A percentile compares a stretch with the other conserved stretches of the same genome.
These are phyloP conservation scores for Calonectria multiphialidica DNA, from an alignment of 2,329 filamentous ascomycete species.

Conservation along the genomic window DNA sequence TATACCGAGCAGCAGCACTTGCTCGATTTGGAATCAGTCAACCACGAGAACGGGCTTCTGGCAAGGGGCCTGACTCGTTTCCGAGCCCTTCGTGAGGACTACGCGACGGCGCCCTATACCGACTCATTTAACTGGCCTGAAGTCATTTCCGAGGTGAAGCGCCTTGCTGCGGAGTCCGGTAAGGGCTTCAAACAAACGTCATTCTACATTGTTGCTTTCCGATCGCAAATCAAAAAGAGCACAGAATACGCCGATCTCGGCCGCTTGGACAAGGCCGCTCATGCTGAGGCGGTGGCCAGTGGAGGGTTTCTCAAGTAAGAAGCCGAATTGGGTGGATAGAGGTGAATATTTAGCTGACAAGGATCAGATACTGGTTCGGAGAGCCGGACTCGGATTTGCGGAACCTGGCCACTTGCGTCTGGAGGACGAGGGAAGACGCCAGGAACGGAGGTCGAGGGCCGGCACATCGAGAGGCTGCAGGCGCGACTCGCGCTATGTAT, in stretches of 20 bases:
- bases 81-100: conserved; percentile 73
- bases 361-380: conserved; percentile 86
- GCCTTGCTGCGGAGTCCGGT: conserved; percentile 60
- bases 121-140: conserved; percentile 82
- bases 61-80: conserved; percentile 78
- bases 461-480: conserved; percentile 74
- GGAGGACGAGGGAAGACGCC: conserved; percentile 72
- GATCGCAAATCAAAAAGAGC: conserved; percentile 76
- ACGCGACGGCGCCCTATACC: conserved; percentile 80
- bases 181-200: conserved; percentile 69
- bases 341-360: conserved; percentile 30
- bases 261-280: conserved; percentile 81
- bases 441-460: conserved; percentile 69
- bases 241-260: conserved; percentile 78
- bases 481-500: conserved; percentile 72
- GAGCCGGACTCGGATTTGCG: conserved; percentile 74
- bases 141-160: conserved; percentile 69
- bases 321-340: neutral
- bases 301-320: conserved; percentile 84
- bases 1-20: conserved; percentile 80
- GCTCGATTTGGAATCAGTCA: conserved; percentile 77
- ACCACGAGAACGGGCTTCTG: conserved; percentile 75
- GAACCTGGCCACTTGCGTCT: conserved; percentile 86
- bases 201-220: conserved; percentile 90
- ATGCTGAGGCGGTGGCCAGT: conserved; percentile 82